Percentiles rank a stretch among this genome's conserved stretches.
These are phyloP conservation scores for Sisymbrium altissimum DNA, from an alignment of 345 rosid species.

Conservation along the genomic window DNA sequence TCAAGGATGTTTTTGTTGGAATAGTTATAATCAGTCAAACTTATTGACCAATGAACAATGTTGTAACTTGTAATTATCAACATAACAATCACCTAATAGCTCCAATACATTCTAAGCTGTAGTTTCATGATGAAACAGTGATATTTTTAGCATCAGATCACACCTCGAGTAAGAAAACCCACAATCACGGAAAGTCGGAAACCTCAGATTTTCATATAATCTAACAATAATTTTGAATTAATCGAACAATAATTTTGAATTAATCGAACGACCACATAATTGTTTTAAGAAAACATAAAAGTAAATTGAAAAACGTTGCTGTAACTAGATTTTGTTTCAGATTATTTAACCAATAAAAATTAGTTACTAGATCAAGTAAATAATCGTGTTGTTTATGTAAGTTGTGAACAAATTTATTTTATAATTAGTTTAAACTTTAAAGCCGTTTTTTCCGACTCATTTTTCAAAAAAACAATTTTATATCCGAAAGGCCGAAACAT, in stretches of 20 bases:
- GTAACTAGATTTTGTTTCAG: neutral
- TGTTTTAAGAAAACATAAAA: neutral
- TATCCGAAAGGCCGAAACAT: neutral
- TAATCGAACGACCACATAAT: neutral
- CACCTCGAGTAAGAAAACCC: neutral
- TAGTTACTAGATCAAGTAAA: neutral
- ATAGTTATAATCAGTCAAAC: constrained; percentile 24
- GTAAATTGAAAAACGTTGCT: neutral
- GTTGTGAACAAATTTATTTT: no score
- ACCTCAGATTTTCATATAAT: neutral
- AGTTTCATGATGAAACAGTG: neutral
- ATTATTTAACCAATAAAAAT: neutral
- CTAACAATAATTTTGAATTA: neutral
- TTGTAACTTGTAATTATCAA: neutral
- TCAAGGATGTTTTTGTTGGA: constrained; percentile 2
- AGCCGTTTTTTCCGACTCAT: neutral
- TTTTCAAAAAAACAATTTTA: neutral
- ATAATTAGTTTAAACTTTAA: neutral
- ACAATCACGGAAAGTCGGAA: neutral
- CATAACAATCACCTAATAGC: neutral
- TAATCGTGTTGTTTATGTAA: neutral
- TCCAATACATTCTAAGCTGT: neutral
- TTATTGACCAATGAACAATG: constrained; percentile 3
- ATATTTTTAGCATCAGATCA: neutral
- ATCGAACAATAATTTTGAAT: neutral